Percentiles rank a stretch among this genome's conserved stretches.
phyloP scores from a whole-genome alignment of 2,329 filamentous ascomycete genomes.

The Ascochyta pisi region DNA sequence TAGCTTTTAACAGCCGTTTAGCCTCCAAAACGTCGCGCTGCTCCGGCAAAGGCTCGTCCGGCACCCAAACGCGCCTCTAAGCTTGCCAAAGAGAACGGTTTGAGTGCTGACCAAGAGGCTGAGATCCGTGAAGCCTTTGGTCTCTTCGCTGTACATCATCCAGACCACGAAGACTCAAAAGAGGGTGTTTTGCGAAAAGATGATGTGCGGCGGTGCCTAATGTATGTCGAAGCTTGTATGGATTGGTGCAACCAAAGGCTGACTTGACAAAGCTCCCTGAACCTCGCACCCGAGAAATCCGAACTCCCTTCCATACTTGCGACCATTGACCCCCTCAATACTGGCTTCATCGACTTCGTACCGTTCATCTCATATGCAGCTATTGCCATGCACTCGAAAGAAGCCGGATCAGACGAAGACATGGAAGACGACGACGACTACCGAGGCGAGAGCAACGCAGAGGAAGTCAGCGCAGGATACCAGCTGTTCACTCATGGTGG shows the following conservation, averaged over 20 bases:
- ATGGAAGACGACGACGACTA: conserved; percentile 52
- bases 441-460: conserved; percentile 50
- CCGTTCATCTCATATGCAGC: conserved; percentile 89
- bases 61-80: conserved; percentile 71
- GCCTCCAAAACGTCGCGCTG: conserved; percentile 42
- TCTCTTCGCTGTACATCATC: conserved; percentile 67
- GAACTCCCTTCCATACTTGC: conserved; percentile 80
- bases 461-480: conserved; percentile 84
- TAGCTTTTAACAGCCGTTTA: conserved; percentile 9
- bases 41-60: conserved; percentile 27
- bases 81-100: conserved; percentile 89
- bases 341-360: conserved; percentile 78
- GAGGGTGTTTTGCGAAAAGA: conserved; percentile 52
- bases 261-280: conserved; percentile 70
- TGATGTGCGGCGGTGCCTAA: conserved; percentile 57
- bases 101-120: conserved; percentile 81
- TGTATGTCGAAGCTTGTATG: conserved; percentile 52
- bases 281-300: conserved; percentile 68
- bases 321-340: conserved; percentile 81
- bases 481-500: conserved; percentile 72
- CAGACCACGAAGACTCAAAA: conserved; percentile 73
- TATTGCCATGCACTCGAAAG: conserved; percentile 71
- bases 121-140: conserved; percentile 91
- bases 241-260: conserved; percentile 1
- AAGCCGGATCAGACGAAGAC: conserved; percentile 47